These are phyloP conservation scores for Bothriochloa decipiens DNA, from an alignment of 176 grass and related monocot genomes.

Conservation along the genomic window DNA sequence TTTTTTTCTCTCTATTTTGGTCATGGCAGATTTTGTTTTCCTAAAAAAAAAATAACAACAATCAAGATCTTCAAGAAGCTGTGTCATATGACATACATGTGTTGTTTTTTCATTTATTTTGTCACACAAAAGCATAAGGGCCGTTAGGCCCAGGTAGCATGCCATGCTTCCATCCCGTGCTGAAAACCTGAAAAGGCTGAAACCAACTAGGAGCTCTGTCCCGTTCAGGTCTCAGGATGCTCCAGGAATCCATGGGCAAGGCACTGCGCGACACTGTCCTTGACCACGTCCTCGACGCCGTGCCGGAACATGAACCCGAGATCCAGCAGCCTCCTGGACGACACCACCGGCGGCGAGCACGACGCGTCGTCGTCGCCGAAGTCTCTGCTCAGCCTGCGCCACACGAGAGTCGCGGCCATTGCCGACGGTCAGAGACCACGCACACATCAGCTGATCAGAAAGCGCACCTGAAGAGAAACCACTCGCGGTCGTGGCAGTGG, in stretches of 20 bases:
- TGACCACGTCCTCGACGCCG: slow-evolving; percentile 41
- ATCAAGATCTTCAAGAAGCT: too few species aligned
- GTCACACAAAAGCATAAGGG: too few species aligned
- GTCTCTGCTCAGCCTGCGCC: slow-evolving; percentile 39
- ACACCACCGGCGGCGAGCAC: slow-evolving; percentile 43
- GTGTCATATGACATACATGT: too few species aligned
- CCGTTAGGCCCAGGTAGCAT: neutral
- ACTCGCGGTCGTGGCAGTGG: too few species aligned
- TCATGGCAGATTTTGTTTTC: too few species aligned
- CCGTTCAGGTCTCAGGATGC: neutral
- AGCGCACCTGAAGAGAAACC: neutral
- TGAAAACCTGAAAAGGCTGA: neutral
- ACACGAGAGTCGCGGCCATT: too few species aligned
- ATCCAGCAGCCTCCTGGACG: slow-evolving; percentile 58
- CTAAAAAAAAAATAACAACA: too few species aligned
- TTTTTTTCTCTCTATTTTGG: too few species aligned
- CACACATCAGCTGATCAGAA: neutral
- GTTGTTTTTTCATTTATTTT: too few species aligned
- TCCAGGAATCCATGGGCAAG: slow-evolving; percentile 51
- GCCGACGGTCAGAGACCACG: neutral
- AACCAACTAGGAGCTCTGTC: neutral
- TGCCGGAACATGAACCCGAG: slow-evolving; percentile 68
- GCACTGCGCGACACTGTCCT: slow-evolving; percentile 54
- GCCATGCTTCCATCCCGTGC: neutral
- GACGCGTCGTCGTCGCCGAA: slow-evolving; percentile 40